Evolutionary conservation across 805 yeast genomes (phyloP), one percentile per base, ranked within the genome.

Genomic region (Kodamaea lidongshanica): DNA sequence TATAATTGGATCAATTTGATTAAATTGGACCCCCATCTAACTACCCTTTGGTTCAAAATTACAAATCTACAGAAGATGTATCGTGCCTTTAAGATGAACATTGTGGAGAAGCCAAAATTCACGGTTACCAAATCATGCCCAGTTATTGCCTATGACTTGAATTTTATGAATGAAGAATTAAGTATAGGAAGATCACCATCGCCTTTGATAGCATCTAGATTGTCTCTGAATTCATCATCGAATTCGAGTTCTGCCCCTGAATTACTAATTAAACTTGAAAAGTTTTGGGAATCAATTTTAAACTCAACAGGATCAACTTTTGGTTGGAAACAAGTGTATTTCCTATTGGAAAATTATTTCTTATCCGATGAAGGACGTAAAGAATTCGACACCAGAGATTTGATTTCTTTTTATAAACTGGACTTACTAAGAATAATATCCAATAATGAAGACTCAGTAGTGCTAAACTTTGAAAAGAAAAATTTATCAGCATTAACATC

Each of bases 1-100:
- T 60, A 54, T 46, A 49, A 59, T 14, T 64, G 69, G 70, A 48
- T 58, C 28, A 62, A 58, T 45, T 35, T 59, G 12, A 46, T 64
- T 32, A 52, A 51, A 29, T 30, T 62, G 11, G 70, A 64, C 38
- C 65, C 65, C 0, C 61, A 59, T 24, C 48, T 64, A 21, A 57
- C 67, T 11, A 44, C 53, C 3, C 47, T 64, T 25, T 64, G 70
- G 70, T 51, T 42, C 32, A 58, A 55, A 27, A 61, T 64, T 36
- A 58, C 62, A 18, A 56, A 51, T 29, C 44, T 64, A 35, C 70
- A 63, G 39, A 61, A 60, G 28, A 46, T 58, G 8, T 64, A 64
- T 44, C 61, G 56, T 33, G 38, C 50, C 24, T 64, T 58, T 44
- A 63, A 62, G 38, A 46, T 50, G 35, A 42, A 41, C 22, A 28